phyloP scores from a whole-genome alignment of 495 filamentous ascomycete species.

The Penicillium dipodomyicola region DNA sequence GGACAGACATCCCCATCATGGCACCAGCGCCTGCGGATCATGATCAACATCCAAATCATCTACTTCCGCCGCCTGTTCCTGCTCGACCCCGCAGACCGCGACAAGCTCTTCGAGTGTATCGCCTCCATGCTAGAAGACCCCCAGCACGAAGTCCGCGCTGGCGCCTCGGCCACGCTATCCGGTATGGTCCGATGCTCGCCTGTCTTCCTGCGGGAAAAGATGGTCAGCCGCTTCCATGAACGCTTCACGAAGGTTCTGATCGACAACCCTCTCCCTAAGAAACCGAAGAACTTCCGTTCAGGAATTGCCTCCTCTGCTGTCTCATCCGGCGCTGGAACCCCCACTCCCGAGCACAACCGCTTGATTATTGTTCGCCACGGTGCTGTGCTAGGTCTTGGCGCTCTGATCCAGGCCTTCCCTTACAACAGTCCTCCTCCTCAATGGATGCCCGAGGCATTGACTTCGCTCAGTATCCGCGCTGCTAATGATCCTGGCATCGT shows the following conservation, averaged over 20 bases:
- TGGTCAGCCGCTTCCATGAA: conserved; percentile 69
- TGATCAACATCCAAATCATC: conserved; percentile 99
- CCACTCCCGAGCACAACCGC: conserved; percentile 80
- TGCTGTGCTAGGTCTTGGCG: conserved; percentile 87
- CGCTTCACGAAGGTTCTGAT: conserved; percentile 75
- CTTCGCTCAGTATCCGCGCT: conserved; percentile 78
- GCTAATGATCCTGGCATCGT: conserved; percentile 89
- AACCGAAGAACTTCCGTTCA: conserved; percentile 43
- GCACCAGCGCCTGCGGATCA: conserved; percentile 94
- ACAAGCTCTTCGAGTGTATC: conserved; percentile 82
- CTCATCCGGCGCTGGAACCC: conserved; percentile 63
- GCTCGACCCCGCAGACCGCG: conserved; percentile 71
- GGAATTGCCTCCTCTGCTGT: conserved; percentile 37
- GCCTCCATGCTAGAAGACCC: conserved; percentile 88
- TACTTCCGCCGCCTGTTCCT: conserved; percentile 97
- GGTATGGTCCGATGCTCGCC: conserved; percentile 99
- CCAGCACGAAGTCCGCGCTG: conserved; percentile 93
- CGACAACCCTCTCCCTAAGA: conserved; percentile 84
- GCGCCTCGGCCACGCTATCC: conserved; percentile 84
- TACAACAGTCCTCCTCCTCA: conserved; percentile 87
- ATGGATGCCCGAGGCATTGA: conserved; percentile 93
- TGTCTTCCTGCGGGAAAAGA: conserved; percentile 67
- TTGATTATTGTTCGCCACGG: conserved; percentile 82
- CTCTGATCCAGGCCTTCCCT: conserved; percentile 93
- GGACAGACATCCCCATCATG: conserved; percentile 83